Evolutionary conservation across 208 protist species (phyloP).

Genomic region (Leishmania lainsoni): DNA sequence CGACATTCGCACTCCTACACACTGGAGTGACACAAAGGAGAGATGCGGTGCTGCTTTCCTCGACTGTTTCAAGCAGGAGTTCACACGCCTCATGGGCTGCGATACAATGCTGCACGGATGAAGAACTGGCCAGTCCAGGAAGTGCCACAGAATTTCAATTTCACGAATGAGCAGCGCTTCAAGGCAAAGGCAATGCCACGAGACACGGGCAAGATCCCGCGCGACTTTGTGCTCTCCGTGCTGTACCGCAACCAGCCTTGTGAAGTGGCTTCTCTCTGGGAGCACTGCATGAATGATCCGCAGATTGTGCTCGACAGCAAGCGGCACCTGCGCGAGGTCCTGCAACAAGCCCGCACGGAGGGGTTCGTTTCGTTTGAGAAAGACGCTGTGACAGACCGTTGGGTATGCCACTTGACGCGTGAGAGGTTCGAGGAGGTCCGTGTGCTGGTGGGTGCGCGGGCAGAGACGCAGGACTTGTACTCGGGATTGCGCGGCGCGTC

Average conservation of each 20-base stretch:
- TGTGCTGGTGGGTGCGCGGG: conserved; percentile 51
- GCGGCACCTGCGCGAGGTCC: conserved; percentile 86
- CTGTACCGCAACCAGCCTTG: conserved; percentile 91
- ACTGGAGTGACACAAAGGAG: background rate
- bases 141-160: conserved; percentile 80
- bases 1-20: background rate
- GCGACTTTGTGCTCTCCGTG: conserved; percentile 87
- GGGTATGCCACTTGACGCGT: conserved; percentile 78
- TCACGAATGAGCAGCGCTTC: conserved; percentile 81
- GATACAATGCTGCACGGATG: conserved; percentile 81
- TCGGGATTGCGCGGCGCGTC: conserved; percentile 55
- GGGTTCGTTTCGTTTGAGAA: conserved; percentile 89
- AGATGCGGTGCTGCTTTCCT: conserved; percentile 41
- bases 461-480: conserved; percentile 46
- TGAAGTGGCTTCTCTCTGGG: conserved; percentile 83
- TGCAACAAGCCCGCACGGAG: conserved; percentile 86
- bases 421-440: conserved; percentile 90
- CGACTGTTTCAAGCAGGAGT: conserved; percentile 73
- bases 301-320: conserved; percentile 91
- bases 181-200: conserved; percentile 76
- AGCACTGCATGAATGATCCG: conserved; percentile 76
- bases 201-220: conserved; percentile 83
- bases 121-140: conserved; percentile 80
- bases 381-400: conserved; percentile 63
- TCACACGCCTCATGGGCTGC: conserved; percentile 58